Base-by-base conservation (phyloP, 164 flowering plant genomes). In the Pachysandra terminalis region DNA sequence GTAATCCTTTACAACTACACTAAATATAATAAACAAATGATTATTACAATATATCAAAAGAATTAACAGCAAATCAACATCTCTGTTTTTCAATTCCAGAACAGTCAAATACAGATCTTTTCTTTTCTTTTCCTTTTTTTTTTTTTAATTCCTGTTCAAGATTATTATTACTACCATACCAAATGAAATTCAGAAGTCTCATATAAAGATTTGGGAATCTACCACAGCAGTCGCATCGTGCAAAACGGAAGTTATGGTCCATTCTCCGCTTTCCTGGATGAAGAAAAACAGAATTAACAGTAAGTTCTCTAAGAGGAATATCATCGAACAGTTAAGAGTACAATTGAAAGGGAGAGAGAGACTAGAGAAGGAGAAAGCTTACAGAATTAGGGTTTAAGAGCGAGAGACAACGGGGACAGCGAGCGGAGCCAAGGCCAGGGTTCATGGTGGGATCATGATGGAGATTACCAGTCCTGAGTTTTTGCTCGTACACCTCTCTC, bases 381-480 rank as follows among this genome's bases (percentile, higher is more conserved):
- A 93, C 97, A 1, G 89, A 70, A 61, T 77, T 53, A 52, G 92
- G 83, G 76, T 83, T 67, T 59, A 91, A 24, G 73, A 82, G 88
- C 35, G 98, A 90, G 64, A 94, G 89, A 66, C 98, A 94, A 41
- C 97, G 97, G 70, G 98, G 97, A 74, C 97, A 91, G 19, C 97
- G 88, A 35, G 95, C 67, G 10, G 85, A 77, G 24, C 98, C 98
- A 51, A 94, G 96, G 65, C 98, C 97, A 16, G 96, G 97, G 13
- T 90, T 87, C 41, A 94, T 84, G 73, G 97, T 94, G 21, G 98
- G 96, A 25, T 91, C 95, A 64, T 90, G 83, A 67, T 86, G 60
- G 16, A 90, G 78, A 74, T 90, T 87, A 12, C 96, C 97, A 5
- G 71, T 74, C 67, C 88, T 78, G 59, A 93, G 83, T 71, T 86